phyloP scores from a whole-genome alignment of 2,329 filamentous ascomycete species.

The Calonectria henricotiae region DNA sequence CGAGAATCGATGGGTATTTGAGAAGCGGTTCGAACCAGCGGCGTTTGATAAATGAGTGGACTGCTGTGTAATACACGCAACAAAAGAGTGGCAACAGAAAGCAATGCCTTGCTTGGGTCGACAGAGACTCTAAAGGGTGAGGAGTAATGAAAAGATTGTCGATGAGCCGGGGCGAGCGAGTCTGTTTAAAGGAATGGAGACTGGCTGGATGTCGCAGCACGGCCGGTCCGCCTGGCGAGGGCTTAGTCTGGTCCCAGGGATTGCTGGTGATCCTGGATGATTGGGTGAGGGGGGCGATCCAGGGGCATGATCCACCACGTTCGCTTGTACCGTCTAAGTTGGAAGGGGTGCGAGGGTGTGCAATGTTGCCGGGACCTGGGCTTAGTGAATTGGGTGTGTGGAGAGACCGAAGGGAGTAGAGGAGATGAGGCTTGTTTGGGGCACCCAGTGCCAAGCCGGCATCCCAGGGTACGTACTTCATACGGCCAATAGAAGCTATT shows the following conservation, averaged over 20 bases:
- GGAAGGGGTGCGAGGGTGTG: conserved; percentile 32
- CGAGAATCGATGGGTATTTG: conserved; percentile 49
- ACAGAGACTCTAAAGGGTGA: conserved; percentile 52
- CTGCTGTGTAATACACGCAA: conserved; percentile 56
- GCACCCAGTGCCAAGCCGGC: conserved; percentile 38
- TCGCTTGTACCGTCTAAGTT: conserved; percentile 31
- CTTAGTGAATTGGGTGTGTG: conserved; percentile 33
- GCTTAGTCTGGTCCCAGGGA: conserved; percentile 22
- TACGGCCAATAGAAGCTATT: neutral
- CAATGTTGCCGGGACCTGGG: conserved; percentile 19
- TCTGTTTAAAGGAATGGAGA: conserved; percentile 54
- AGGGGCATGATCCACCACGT: conserved; percentile 32
- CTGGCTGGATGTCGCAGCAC: conserved; percentile 31
- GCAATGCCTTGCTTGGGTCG: conserved; percentile 50
- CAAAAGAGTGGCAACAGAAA: conserved; percentile 49
- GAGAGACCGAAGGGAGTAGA: conserved; percentile 35
- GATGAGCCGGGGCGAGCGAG: conserved; percentile 47
- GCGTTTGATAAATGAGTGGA: conserved; percentile 53
- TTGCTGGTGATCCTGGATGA: conserved; percentile 34
- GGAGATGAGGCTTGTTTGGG: conserved; percentile 53
- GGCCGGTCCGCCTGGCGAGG: conserved; percentile 25
- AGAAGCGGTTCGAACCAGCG: conserved; percentile 52
- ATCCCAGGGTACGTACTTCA: conserved; percentile 2
- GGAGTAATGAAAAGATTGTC: conserved; percentile 44
- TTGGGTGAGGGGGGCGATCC: conserved; percentile 36